phyloP scores from a whole-genome alignment of 2,329 filamentous ascomycete genomes.

The Cladophialophora chaetospira region DNA sequence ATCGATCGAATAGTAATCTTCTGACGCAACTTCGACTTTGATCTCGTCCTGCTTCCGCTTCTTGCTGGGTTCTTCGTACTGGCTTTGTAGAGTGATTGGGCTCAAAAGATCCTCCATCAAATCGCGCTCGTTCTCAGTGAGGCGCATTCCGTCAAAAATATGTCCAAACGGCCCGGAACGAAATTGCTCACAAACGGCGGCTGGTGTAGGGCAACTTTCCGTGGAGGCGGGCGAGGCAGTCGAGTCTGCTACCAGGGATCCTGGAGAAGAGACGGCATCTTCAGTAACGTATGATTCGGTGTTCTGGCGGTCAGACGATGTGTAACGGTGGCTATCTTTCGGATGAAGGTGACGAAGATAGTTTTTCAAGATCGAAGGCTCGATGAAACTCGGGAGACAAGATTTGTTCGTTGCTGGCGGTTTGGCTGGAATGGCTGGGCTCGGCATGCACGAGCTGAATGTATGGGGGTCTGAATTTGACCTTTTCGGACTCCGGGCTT shows the following conservation, averaged over 20 bases:
- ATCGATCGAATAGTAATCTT: constrained; percentile 7
- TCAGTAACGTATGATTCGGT: background rate
- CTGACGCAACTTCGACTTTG: background rate
- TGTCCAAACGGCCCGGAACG: constrained; percentile 20
- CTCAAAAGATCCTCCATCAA: constrained; percentile 26
- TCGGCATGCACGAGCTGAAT: background rate
- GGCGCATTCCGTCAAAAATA: constrained; percentile 23
- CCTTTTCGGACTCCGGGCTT: constrained; percentile 6
- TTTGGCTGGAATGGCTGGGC: background rate
- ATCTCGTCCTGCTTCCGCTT: background rate
- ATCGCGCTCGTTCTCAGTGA: constrained; percentile 27
- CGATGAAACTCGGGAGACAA: constrained; percentile 27
- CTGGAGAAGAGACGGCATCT: constrained; percentile 20
- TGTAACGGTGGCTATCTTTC: constrained; percentile 24
- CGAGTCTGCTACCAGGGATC: constrained; percentile 18
- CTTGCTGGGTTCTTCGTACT: background rate
- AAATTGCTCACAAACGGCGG: constrained; percentile 18
- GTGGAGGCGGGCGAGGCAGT: constrained; percentile 14
- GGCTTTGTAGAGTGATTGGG: background rate
- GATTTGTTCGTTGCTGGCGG: constrained; percentile 10
- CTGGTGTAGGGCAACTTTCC: constrained; percentile 19
- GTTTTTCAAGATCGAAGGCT: constrained; percentile 23
- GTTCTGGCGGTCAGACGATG: background rate
- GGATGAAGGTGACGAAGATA: constrained; percentile 29
- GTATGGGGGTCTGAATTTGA: constrained; percentile 17